phyloP scores from a whole-genome alignment of 2,329 filamentous ascomycete genomes.

The Torrubiella hemipterigena region DNA sequence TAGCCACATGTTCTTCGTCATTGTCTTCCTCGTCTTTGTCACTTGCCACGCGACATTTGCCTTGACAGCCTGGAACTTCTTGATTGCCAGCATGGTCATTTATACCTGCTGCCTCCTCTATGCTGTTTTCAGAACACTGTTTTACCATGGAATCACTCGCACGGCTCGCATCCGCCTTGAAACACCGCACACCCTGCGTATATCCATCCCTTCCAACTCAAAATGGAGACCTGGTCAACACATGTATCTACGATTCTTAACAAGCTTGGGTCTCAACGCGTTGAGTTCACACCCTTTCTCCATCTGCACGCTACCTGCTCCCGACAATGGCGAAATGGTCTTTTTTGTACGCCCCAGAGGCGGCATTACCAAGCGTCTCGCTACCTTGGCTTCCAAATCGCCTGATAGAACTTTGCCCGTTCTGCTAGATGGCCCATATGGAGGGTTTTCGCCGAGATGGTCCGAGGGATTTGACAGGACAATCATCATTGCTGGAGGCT shows the following conservation, averaged over 20 bases:
- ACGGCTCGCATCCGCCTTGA: conserved; percentile 27
- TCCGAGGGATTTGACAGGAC: conserved; percentile 25
- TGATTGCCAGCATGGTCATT: conserved; percentile 38
- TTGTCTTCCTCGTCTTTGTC: conserved; percentile 45
- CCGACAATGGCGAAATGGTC: conserved; percentile 25
- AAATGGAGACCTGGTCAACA: conserved; percentile 42
- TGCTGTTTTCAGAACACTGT: conserved; percentile 31
- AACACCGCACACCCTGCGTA: conserved; percentile 22
- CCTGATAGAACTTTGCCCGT: conserved; percentile 28
- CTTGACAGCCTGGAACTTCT: conserved; percentile 48
- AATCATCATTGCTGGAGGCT: conserved; percentile 41
- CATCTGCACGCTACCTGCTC: conserved; percentile 33
- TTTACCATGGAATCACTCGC: conserved; percentile 35
- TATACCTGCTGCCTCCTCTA: conserved; percentile 25
- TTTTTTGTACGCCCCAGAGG: conserved; percentile 39
- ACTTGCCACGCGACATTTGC: conserved; percentile 48
- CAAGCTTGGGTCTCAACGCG: conserved; percentile 26
- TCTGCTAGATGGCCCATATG: conserved; percentile 46
- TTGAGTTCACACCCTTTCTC: conserved; percentile 43
- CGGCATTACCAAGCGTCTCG: conserved; percentile 36
- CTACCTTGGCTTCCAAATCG: conserved; percentile 20
- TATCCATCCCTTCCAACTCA: conserved; percentile 29
- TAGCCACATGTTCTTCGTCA: conserved; percentile 37
- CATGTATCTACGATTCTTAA: conserved; percentile 39
- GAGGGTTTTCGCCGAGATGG: conserved; percentile 29